Conservation (phyloP, 2,329 filamentous ascomycete species). For the Passalora sequoiae region DNA sequence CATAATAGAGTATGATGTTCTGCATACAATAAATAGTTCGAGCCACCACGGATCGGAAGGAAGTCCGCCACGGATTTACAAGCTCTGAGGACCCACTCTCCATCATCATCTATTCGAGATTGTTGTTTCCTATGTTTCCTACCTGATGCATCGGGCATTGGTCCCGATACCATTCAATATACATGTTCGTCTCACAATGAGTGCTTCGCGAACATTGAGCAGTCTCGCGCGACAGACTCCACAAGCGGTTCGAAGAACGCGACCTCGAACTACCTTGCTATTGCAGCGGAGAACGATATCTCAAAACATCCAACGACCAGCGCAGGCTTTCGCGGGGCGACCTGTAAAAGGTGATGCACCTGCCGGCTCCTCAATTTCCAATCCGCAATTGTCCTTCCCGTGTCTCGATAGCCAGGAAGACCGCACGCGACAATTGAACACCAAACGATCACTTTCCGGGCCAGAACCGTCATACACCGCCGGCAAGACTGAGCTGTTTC, state of each 20-base stretch:
- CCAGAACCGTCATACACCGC: slow-evolving; percentile 93
- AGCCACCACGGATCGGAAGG: too few relatives aligned
- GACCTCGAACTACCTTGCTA: slow-evolving; percentile 8
- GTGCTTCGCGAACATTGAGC: slow-evolving; percentile 7
- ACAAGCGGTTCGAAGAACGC: slow-evolving; percentile 12
- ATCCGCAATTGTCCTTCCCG: slow-evolving; percentile 82
- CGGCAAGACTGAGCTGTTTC: slow-evolving; percentile 74
- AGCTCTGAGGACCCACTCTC: too few relatives aligned
- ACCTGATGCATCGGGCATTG: too few relatives aligned
- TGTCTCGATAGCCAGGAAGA: slow-evolving; percentile 81
- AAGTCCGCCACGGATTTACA: too few relatives aligned
- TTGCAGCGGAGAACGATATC: slow-evolving; percentile 12
- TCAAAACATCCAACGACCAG: slow-evolving; percentile 10
- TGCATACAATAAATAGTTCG: too few relatives aligned
- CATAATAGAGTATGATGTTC: too few relatives aligned
- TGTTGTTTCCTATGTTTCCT: too few relatives aligned
- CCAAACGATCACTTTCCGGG: slow-evolving; percentile 62
- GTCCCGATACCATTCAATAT: too few relatives aligned
- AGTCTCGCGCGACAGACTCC: slow-evolving; percentile 10
- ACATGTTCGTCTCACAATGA: too few relatives aligned
- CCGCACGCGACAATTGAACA: slow-evolving; percentile 63
- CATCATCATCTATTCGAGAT: too few relatives aligned
- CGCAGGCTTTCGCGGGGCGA: slow-evolving; percentile 21
- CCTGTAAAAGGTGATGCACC: slow-evolving; percentile 26
- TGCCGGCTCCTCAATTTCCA: slow-evolving; percentile 49